A percentile compares a stretch with the other conserved stretches of the same genome.
These are phyloP conservation scores for Shiraia sp. DNA, from an alignment of 2,329 filamentous ascomycete species.

Conservation along the genomic window DNA sequence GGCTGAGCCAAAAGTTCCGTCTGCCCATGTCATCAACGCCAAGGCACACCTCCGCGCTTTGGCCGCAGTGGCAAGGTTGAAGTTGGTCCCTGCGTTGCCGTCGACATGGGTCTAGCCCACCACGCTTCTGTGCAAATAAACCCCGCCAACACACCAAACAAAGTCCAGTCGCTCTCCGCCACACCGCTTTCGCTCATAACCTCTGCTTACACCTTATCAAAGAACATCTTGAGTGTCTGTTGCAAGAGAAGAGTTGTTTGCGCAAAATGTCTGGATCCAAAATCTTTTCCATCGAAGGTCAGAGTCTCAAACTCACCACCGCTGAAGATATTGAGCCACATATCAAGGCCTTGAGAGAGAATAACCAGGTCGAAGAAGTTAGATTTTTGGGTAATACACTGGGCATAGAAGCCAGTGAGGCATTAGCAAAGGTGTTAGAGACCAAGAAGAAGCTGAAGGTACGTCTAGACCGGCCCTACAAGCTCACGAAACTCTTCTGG, in stretches of 20 bases:
- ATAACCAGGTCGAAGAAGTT: constrained; percentile 80
- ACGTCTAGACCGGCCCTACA: constrained; percentile 13
- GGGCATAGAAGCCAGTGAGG: constrained; percentile 84
- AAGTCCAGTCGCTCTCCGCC: constrained; percentile 17
- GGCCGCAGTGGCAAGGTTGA: constrained; percentile 10
- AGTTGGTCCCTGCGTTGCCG: constrained; percentile 10
- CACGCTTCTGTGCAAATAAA: constrained; percentile 17
- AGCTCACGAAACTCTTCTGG: no score
- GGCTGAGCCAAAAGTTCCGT: constrained; percentile 9
- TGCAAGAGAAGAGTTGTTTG: background rate
- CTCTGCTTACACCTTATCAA: constrained; percentile 5
- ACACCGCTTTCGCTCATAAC: constrained; percentile 2
- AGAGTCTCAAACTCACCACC: constrained; percentile 88
- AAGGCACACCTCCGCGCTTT: constrained; percentile 24
- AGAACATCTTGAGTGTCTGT: constrained; percentile 2
- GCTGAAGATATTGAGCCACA: constrained; percentile 84
- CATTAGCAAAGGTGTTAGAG: constrained; percentile 78
- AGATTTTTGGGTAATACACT: constrained; percentile 88
- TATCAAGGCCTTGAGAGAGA: constrained; percentile 73
- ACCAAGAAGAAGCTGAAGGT: constrained; percentile 83
- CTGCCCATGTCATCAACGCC: constrained; percentile 25
- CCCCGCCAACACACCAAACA: constrained; percentile 37
- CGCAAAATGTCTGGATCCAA: constrained; percentile 56
- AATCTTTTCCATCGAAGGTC: constrained; percentile 88
- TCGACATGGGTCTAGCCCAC: constrained; percentile 10